Evolutionary conservation across 2,329 filamentous ascomycete genomes (phyloP), one percentile per base, ranked within the genome.

Genomic region (Curvularia spicifera): DNA sequence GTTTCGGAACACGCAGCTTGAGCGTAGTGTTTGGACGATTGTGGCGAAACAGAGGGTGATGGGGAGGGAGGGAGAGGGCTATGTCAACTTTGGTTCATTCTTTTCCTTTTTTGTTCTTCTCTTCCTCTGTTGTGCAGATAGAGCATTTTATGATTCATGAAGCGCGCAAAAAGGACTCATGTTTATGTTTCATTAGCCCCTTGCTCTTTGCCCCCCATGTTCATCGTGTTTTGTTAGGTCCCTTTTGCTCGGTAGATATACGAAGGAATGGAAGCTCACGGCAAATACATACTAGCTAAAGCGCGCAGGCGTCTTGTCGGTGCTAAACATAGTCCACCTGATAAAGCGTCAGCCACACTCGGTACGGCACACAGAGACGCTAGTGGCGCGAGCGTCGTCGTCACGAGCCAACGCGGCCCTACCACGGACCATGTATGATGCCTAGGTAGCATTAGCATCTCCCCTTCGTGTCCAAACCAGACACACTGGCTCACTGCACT

Each of bases 401-500:
- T 49, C 46, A 52, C 43, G 20, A 35, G 33, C 40, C 40, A 48
- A 56, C 40, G 31, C 53, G 48, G 53, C 53, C 53, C 51, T 39
- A 33, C 33, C 37, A 55, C 53, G 37, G 53, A 13, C 53, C 53
- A 26, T 26, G 24, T 26, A 26, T 26, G 24, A 26, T 26, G 24
- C 24, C 24, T 26, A 26, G 7, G 39, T 31, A 28, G 28, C 31
- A 26, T 29, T 13, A 31, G 18, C 18, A 18, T 18, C 18, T 18
- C 35, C 26, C 26, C 35, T 43, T 43, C 52, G n/a, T 31, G 52
- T 54, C 50, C 52, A 7, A 6, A 3, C 9, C 22, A 31, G 5
- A 9, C 24, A 26, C 24, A 26, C 24, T 26, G 24, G 24, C 4
- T 26, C 6, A 4, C 24, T 26, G 24, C 24, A 26, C 24, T 26